Conservation (phyloP, 2,329 filamentous ascomycete species). For the Raffaelea ambrosiae region DNA sequence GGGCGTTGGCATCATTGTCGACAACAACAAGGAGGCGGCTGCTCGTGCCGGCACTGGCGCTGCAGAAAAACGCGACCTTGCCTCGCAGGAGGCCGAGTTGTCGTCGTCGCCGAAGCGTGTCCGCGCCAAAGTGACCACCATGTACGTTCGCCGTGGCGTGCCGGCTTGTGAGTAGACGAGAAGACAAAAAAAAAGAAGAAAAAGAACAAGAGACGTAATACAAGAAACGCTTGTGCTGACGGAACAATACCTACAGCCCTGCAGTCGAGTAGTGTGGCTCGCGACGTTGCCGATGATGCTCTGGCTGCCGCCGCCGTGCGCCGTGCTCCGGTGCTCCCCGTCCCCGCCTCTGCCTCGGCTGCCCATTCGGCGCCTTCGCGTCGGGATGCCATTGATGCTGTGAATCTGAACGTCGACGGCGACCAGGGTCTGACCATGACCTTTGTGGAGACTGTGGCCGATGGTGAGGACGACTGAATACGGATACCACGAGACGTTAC, state of each 20-base stretch:
- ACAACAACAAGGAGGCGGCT: constrained; percentile 18
- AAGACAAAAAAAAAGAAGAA: background rate
- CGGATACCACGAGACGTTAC: background rate
- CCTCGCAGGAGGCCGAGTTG: constrained; percentile 11
- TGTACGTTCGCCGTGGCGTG: constrained; percentile 36
- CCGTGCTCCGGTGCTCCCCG: too few relatives aligned
- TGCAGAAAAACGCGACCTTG: constrained; percentile 4
- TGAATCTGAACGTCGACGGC: constrained; percentile 36
- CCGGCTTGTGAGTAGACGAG: constrained; percentile 28
- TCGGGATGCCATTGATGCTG: constrained; percentile 26
- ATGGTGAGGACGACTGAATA: constrained; percentile 5
- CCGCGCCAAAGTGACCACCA: constrained; percentile 35
- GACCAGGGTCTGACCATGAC: constrained; percentile 37
- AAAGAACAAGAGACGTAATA: background rate
- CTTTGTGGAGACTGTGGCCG: constrained; percentile 32
- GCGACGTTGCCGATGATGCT: constrained; percentile 7
- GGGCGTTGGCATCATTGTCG: constrained; percentile 28
- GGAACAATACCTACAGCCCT: too few relatives aligned
- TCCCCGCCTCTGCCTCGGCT: constrained; percentile 1
- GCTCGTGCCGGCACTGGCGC: constrained; percentile 2
- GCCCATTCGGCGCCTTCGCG: constrained; percentile 8
- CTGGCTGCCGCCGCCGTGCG: constrained; percentile 4
- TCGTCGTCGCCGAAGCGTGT: constrained; percentile 19
- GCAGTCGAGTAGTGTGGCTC: too few relatives aligned
- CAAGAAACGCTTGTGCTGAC: too few relatives aligned